Percentiles rank a stretch among this genome's conserved stretches.
phyloP scores from a whole-genome alignment of 2,329 filamentous ascomycete species.

The Lachnum nothofagi region DNA sequence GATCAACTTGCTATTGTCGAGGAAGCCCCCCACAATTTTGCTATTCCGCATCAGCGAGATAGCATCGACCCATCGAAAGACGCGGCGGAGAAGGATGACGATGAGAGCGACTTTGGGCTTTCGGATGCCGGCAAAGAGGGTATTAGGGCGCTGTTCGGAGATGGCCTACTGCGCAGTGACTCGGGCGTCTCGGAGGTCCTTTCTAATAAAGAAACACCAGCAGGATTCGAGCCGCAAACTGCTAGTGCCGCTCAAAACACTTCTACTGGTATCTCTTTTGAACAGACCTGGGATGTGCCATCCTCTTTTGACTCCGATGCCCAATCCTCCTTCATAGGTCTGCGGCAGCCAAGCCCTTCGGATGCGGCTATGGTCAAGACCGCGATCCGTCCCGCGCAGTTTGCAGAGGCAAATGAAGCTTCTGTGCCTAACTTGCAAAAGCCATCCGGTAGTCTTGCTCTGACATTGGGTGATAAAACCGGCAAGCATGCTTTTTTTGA shows the following conservation, averaged over 20 bases:
- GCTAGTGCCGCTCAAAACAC: background rate
- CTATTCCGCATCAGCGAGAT: slow-evolving; percentile 1
- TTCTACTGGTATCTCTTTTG: background rate
- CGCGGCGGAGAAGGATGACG: slow-evolving; percentile 4
- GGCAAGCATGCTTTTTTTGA: slow-evolving; percentile 31
- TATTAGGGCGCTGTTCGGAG: slow-evolving; percentile 20
- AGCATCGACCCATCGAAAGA: background rate
- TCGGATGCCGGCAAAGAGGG: slow-evolving; percentile 24
- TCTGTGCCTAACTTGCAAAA: background rate
- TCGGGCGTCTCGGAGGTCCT: background rate
- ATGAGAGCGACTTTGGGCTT: slow-evolving; percentile 25
- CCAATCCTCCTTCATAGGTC: background rate
- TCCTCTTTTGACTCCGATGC: too few relatives aligned
- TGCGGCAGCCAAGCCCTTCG: slow-evolving; percentile 34
- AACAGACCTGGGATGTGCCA: background rate
- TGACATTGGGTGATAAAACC: slow-evolving; percentile 25
- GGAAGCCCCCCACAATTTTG: background rate
- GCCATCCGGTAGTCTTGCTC: slow-evolving; percentile 7
- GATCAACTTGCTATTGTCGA: too few relatives aligned
- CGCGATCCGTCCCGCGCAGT: too few relatives aligned
- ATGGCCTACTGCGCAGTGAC: slow-evolving; percentile 9
- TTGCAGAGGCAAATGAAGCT: slow-evolving; percentile 1
- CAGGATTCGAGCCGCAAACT: background rate
- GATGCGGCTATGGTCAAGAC: slow-evolving; percentile 36
- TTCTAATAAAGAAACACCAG: background rate